These are phyloP conservation scores for Pythium graminicola DNA, from an alignment of 352 stramenopile genomes.

Conservation along the genomic window DNA sequence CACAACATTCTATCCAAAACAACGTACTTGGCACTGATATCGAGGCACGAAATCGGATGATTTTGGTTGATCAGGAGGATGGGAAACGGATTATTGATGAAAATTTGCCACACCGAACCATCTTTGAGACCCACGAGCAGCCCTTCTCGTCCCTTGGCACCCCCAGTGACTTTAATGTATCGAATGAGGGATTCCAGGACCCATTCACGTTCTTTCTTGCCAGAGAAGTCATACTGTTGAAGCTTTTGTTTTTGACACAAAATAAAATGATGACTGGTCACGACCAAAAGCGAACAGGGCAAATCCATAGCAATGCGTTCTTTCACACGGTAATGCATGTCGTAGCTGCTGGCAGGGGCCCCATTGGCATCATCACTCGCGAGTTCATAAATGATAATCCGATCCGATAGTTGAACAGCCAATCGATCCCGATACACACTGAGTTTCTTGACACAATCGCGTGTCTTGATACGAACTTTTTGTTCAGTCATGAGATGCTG, in stretches of 20 bases:
- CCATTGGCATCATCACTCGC: slow-evolving; percentile 40
- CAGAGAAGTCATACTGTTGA: slow-evolving; percentile 89
- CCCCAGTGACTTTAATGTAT: slow-evolving; percentile 91
- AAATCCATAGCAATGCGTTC: slow-evolving; percentile 83
- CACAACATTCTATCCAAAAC: background rate
- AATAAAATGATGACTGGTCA: slow-evolving; percentile 90
- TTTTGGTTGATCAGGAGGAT: slow-evolving; percentile 87
- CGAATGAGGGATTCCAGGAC: slow-evolving; percentile 85
- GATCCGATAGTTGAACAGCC: slow-evolving; percentile 90
- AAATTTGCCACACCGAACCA: slow-evolving; percentile 89
- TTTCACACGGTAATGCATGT: slow-evolving; percentile 92
- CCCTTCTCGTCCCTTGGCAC: slow-evolving; percentile 82
- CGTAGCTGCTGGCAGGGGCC: slow-evolving; percentile 50
- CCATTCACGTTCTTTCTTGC: slow-evolving; percentile 81
- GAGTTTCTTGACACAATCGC: slow-evolving; percentile 94
- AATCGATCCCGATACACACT: slow-evolving; percentile 90
- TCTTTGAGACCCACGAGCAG: slow-evolving; percentile 91
- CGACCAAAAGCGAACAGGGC: slow-evolving; percentile 82
- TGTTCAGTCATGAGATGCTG: slow-evolving; percentile 94
- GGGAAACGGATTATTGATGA: slow-evolving; percentile 94
- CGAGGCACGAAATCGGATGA: slow-evolving; percentile 82
- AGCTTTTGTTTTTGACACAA: slow-evolving; percentile 90
- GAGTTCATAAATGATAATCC: slow-evolving; percentile 93
- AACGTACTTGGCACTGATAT: slow-evolving; percentile 83
- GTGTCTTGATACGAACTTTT: slow-evolving; percentile 92